Base-by-base conservation (phyloP, 2,329 filamentous ascomycete species). In the Aspergillus arachidicola region DNA sequence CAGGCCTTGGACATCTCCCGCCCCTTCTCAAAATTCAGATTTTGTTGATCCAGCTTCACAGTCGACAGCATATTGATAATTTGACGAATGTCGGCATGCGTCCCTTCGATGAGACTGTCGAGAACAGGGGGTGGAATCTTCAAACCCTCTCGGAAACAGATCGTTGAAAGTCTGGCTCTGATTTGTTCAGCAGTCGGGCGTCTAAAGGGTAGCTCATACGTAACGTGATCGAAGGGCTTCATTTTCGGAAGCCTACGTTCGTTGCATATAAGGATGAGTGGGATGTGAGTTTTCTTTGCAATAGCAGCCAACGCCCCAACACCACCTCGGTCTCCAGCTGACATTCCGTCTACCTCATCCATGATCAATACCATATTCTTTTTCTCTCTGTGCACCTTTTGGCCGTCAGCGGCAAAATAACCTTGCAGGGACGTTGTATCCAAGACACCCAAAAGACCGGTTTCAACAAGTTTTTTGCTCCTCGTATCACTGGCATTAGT, bases 271-370 rank as follows among this genome's bases (percentile, higher is more conserved):
- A 99, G 85, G 69, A 99, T 98, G 75, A 99, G 90, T 0, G 95
- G 95, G 28, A 99, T 89, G 70, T 95, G 89, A 0, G 94, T 95
- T 83, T 96, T 97, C 81, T 92, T 97, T 84, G 94, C 97, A 59
- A 97, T 91, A 63, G 95, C 93, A 61, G 95, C 94, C 61, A 99
- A 84, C 34, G 95, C 95, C 57, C 94, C 95, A 55, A 99, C 95
- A 77, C 95, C 95, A 68, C 95, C 95, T 65, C 95, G 90, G 75
- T 99, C 95, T 74, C 95, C 95, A 41, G 93, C 94, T 65, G 94
- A 98, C 95, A 99, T 98, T 58, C 95, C 95, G 72, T 99, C 95
- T 5, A 99, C 95, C 79, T 99, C 95, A 71, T 99, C 95, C 95
- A 99, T 98, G 79, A 99, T 93, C 56, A 99, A 82, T 6, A 97